A percentile compares a stretch with the other conserved stretches of the same genome.
These are phyloP conservation scores for Pleurotus tuoliensis DNA, from an alignment of 768 basidiomycete genomes.

Conservation along the genomic window DNA sequence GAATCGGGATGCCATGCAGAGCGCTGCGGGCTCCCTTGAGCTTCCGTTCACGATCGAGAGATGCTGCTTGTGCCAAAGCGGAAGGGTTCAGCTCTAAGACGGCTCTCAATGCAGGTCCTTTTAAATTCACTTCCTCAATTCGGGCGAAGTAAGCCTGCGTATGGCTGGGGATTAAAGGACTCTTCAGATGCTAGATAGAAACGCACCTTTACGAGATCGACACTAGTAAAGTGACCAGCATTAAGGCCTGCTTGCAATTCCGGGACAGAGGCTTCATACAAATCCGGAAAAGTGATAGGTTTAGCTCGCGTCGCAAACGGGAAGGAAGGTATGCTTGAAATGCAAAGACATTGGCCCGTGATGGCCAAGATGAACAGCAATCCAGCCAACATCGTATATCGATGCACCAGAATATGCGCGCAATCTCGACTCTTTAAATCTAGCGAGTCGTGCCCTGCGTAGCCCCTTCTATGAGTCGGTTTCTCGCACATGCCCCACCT, in stretches of 20 bases:
- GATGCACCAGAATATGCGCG: background rate
- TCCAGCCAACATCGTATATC: background rate
- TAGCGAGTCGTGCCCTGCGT: background rate
- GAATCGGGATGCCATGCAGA: constrained; percentile 7
- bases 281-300: constrained; percentile 36
- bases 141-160: constrained; percentile 60
- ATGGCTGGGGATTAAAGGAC: too few species aligned
- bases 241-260: constrained; percentile 53
- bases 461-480: background rate
- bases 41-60: constrained; percentile 42
- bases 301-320: background rate
- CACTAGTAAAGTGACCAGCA: constrained; percentile 48
- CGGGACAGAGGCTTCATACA: constrained; percentile 56
- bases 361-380: background rate
- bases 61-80: constrained; percentile 49
- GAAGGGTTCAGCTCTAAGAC: constrained; percentile 55
- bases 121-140: constrained; percentile 63
- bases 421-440: background rate
- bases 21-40: constrained; percentile 37
- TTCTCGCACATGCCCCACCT: background rate
- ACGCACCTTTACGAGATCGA: constrained; percentile 56
- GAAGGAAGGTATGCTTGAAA: background rate
- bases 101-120: constrained; percentile 54
- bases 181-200: too few species aligned
- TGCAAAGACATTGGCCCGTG: background rate